A percentile compares a stretch with the other conserved stretches of the same genome.
phyloP scores from a whole-genome alignment of 805 yeast genomes.

The Metschnikowia sp. region DNA sequence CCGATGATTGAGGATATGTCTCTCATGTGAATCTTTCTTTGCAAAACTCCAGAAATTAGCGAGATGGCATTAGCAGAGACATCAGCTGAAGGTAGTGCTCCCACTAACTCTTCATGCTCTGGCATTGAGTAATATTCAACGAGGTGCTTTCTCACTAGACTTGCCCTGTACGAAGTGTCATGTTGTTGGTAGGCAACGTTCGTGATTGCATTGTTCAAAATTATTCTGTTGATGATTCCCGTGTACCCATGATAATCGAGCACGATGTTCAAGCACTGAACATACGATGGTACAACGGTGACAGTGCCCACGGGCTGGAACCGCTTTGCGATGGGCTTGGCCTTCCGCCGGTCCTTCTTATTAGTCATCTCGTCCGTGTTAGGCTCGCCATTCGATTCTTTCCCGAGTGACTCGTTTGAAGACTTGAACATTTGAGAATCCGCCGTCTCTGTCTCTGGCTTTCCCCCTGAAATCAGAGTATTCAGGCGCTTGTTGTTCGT shows the following conservation, averaged over 20 bases:
- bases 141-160: constrained; percentile 3
- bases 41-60: constrained; percentile 16
- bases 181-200: constrained; percentile 13
- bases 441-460: background rate
- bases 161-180: constrained; percentile 3
- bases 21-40: constrained; percentile 18
- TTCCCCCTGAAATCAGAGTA: background rate
- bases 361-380: background rate
- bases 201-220: constrained; percentile 15
- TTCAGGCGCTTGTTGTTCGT: background rate
- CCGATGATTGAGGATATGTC: constrained; percentile 16
- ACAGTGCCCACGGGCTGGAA: constrained; percentile 9
- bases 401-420: background rate
- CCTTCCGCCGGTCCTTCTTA: constrained; percentile 8
- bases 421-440: background rate
- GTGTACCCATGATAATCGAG: constrained; percentile 21
- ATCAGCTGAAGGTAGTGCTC: constrained; percentile 1
- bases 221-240: constrained; percentile 13
- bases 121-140: constrained; percentile 2
- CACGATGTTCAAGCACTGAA: constrained; percentile 21
- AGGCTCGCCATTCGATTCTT: background rate
- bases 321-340: constrained; percentile 13
- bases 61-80: background rate
- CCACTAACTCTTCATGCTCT: constrained; percentile 7
- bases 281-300: constrained; percentile 11